Percentiles rank a stretch among this genome's conserved stretches.
These are phyloP conservation scores for Lactarius tabidus DNA, from an alignment of 768 basidiomycete genomes.

Conservation along the genomic window DNA sequence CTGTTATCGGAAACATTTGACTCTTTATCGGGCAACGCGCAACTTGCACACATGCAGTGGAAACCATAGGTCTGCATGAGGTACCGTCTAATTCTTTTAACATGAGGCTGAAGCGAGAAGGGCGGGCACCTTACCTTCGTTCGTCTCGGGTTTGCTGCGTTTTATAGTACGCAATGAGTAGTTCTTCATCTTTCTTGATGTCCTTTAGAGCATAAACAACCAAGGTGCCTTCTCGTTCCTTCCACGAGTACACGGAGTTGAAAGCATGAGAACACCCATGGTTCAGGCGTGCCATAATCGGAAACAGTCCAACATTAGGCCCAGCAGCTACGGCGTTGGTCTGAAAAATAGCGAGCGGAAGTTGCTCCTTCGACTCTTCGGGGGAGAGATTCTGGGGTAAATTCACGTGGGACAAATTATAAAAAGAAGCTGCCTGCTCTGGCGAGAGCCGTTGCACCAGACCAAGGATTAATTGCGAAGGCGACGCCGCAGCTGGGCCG, in stretches of 20 bases:
- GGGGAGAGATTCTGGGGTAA: constrained; percentile 41
- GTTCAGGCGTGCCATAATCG: constrained; percentile 62
- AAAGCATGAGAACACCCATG: constrained; percentile 67
- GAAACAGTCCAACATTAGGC: constrained; percentile 55
- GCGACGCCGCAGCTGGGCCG: constrained; percentile 42
- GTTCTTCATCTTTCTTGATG: constrained; percentile 54
- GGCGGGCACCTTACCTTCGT: constrained; percentile 38
- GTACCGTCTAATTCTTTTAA: constrained; percentile 39
- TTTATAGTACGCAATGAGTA: constrained; percentile 58
- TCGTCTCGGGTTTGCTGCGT: constrained; percentile 51
- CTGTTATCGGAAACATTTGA: constrained; percentile 51
- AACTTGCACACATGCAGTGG: constrained; percentile 53
- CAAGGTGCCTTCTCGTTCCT: constrained; percentile 44
- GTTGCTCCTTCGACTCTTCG: constrained; percentile 36
- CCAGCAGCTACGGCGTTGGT: constrained; percentile 62
- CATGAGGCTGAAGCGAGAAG: constrained; percentile 1
- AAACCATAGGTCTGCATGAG: constrained; percentile 53
- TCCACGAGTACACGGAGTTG: constrained; percentile 62
- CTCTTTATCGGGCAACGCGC: constrained; percentile 47
- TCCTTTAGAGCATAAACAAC: constrained; percentile 57
- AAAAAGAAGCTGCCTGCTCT: constrained; percentile 40
- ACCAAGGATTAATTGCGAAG: constrained; percentile 40
- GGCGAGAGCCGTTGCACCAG: constrained; percentile 35
- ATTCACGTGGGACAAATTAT: constrained; percentile 54
- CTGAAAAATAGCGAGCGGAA: constrained; percentile 62